Evolutionary conservation across 2,329 filamentous ascomycete genomes (phyloP).

Genomic region (Rhinocladiella mackenziei): DNA sequence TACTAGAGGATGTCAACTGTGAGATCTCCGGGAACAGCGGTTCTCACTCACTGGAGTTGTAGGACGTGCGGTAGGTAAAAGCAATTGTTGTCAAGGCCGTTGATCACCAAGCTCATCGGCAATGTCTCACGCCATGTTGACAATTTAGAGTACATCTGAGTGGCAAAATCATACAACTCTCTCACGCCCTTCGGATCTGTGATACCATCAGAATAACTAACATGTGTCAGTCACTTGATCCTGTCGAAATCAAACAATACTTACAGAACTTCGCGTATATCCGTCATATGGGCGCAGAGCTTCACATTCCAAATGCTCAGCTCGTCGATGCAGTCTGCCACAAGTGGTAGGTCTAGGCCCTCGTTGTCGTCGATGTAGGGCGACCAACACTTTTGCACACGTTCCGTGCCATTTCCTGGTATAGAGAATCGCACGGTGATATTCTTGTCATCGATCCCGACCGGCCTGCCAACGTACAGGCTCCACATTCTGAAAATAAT

Average conservation of each 20-base stretch:
- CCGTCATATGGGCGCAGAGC: constrained; percentile 25
- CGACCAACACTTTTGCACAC: constrained; percentile 11
- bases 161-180: constrained; percentile 18
- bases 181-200: constrained; percentile 9
- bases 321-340: constrained; percentile 16
- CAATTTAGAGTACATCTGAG: constrained; percentile 8
- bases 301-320: constrained; percentile 16
- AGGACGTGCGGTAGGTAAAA: constrained; percentile 22
- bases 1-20: constrained; percentile 16
- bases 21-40: too few relatives aligned
- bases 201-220: constrained; percentile 18
- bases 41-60: constrained; percentile 21
- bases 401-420: neutral
- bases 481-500: constrained; percentile 26
- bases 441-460: constrained; percentile 25
- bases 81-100: constrained; percentile 11
- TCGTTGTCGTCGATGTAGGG: constrained; percentile 16
- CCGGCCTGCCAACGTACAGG: constrained; percentile 26
- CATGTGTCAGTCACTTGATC: too few relatives aligned
- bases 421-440: constrained; percentile 18
- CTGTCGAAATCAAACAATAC: neutral
- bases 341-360: constrained; percentile 2
- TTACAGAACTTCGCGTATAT: constrained; percentile 25
- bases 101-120: constrained; percentile 12
- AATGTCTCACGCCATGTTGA: constrained; percentile 8